Base-by-base conservation (phyloP, 2,329 filamentous ascomycete genomes). In the Cyclaneusma minus region DNA sequence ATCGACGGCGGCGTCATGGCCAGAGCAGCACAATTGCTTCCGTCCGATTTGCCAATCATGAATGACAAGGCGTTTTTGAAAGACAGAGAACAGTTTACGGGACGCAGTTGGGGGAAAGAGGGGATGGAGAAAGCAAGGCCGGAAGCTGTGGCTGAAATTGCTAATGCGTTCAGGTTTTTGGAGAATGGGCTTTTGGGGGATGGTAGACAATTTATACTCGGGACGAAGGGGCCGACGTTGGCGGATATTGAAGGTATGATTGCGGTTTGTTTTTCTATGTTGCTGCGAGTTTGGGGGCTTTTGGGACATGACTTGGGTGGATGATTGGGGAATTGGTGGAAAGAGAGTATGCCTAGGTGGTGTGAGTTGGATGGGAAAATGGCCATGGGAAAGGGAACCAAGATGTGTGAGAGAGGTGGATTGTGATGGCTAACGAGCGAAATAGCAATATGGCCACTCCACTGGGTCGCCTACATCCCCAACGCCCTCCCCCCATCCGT, bases 131-230 rank as follows among this genome's bases (percentile, higher is more conserved):
- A 39, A 36, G 52, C 3, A 50, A 58, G 65, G 12, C 62, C 64
- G 1, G 70, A 73, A 37, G 66, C 66, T 4, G 38, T 77, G 16
- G 54, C 55, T 22, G 59, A 68, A 34, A 45, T 80, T 17, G 51
- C 58, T 13, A 51, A 57, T 22, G 57, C 52, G 3, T 66, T 79
- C 36, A 56, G 56, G 19, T 43, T 74, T 22, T 44, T 81, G 3
- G 77, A 84, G 51, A 56, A 50, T 3, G 65, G 61, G 1, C 45
- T 81, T 28, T 54, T 84, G 4, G 62, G 56, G 1, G 75, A 82
- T 49, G 72, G 68, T n/a, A 57, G 74, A 29, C 44, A 61, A 3
- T 83, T 74, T 75, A 49, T 82, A 6, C 49, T 74, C 8, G 56
- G 53, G 7, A 64, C 58, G 2, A 41, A 58, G 3, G 45, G 47